Conservation (phyloP, 305 asterid genomes). For the Fraxinus greggii region DNA sequence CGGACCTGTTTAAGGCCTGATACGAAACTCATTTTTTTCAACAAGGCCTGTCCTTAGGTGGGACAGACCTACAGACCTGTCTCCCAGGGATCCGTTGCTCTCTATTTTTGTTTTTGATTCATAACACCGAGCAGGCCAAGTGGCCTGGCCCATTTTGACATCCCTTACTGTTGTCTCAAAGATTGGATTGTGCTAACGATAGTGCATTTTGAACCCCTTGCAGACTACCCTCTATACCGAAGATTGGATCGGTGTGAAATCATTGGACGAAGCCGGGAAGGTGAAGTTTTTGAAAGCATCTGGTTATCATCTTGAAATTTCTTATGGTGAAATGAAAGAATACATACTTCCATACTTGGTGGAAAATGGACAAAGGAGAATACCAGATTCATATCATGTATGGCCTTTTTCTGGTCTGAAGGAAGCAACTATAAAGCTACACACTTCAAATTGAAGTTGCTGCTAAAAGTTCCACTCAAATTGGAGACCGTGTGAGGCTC, state of each 20-base stretch:
- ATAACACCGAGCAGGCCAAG: background rate
- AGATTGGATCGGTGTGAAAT: conserved; percentile 90
- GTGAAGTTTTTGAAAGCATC: conserved; percentile 65
- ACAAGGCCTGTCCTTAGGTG: background rate
- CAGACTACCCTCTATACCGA: conserved; percentile 77
- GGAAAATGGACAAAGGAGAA: conserved; percentile 34
- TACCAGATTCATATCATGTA: conserved; percentile 21
- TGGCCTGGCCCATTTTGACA: background rate
- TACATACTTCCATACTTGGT: conserved; percentile 70
- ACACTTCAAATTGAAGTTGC: background rate
- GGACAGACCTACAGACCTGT: background rate
- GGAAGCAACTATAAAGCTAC: conserved; percentile 33
- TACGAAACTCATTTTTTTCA: background rate
- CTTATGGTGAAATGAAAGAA: conserved; percentile 55
- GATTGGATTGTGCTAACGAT: background rate
- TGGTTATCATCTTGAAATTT: conserved; percentile 67
- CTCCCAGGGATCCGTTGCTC: background rate
- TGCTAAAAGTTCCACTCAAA: background rate
- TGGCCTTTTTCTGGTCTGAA: conserved; percentile 21
- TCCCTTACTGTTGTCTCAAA: background rate
- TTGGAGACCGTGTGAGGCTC: background rate
- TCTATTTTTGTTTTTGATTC: background rate
- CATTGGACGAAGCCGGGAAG: conserved; percentile 79
- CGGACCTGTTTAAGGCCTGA: background rate
- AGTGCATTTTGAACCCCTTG: conserved; percentile 16